Base-by-base conservation (phyloP, 805 yeast genomes). In the Wickerhamomyces strasburgensis region DNA sequence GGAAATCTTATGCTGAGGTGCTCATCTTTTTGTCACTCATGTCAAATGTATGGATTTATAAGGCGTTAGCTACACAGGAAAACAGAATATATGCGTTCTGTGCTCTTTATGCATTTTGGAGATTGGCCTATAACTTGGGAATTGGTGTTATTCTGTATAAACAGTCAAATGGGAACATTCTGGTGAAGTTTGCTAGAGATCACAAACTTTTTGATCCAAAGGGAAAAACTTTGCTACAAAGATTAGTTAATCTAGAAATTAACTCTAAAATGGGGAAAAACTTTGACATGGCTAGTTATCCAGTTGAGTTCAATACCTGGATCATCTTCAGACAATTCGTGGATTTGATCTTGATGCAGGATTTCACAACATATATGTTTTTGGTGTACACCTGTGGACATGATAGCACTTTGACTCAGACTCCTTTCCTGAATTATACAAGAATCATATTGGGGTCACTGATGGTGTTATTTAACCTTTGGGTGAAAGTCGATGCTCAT, bases 401-500 rank as follows among this genome's bases (percentile, higher is more conserved):
- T 28, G 47, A 48, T 14, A 47, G 52, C 13, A 49, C 58, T 1
- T 57, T 74, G 17, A 56, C 72, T 8, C 81, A 78, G 49, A 46
- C 65, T 2, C 44, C 62, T 27, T 59, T 67, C 47, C 53, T 79
- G 33, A 64, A 73, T 14, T 57, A 62, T 40, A 57, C 73, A 24
- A 69, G 88, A 51, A 63, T 84, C 54, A 37, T 63, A 1, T 60
- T 78, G 13, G 95, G 95, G n/a, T 48, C 68, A 1, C 44, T 63
- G 5, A 68, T 85, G 48, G 77, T 84, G 42, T 41, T 82, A 14
- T 83, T 86, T 65, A 85, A 85, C 54, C 65, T 82, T 19, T 82
- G 93, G 88, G 95, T 85, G 32, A 85, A 85, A 57, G 62, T 84
- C 17, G 89, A 86, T 57, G 95, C 95, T 24, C 95, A 85, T 57